phyloP scores from a whole-genome alignment of 306 rosid species.

The Quercus rubra region DNA sequence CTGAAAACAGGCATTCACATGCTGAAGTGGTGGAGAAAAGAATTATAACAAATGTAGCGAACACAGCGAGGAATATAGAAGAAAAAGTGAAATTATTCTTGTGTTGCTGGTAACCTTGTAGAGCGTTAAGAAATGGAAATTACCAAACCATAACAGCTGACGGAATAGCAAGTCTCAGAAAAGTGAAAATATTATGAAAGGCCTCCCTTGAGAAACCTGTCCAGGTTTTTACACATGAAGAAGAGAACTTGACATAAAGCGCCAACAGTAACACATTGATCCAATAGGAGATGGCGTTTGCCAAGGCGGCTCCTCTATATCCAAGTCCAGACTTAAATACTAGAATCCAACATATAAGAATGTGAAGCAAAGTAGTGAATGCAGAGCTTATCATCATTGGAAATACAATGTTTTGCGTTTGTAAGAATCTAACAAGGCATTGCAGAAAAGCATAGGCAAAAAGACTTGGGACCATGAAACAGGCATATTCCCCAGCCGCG shows the following conservation, averaged over 20 bases:
- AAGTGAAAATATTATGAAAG: slow-evolving; percentile 34
- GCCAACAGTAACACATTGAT: slow-evolving; percentile 39
- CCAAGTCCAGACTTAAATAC: slow-evolving; percentile 57
- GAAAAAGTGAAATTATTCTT: background rate
- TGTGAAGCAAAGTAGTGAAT: slow-evolving; percentile 37
- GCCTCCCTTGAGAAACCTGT: slow-evolving; percentile 60
- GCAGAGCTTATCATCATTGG: slow-evolving; percentile 63
- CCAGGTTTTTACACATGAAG: slow-evolving; percentile 62
- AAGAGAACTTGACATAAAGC: slow-evolving; percentile 49
- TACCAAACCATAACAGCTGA: slow-evolving; percentile 87
- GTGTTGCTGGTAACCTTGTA: background rate
- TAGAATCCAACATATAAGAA: slow-evolving; percentile 50
- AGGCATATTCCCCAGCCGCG: slow-evolving; percentile 51
- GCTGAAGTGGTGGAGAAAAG: background rate
- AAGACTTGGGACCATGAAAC: slow-evolving; percentile 59
- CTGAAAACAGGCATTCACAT: slow-evolving; percentile 9
- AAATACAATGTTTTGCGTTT: slow-evolving; percentile 62
- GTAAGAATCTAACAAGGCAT: slow-evolving; percentile 58
- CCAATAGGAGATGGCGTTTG: slow-evolving; percentile 60
- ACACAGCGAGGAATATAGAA: background rate
- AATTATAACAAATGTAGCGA: background rate
- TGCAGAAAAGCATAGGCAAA: slow-evolving; percentile 53
- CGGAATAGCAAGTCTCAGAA: slow-evolving; percentile 70
- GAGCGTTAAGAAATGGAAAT: slow-evolving; percentile 11
- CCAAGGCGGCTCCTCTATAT: slow-evolving; percentile 60